Conservation (phyloP, 495 filamentous ascomycete genomes). For the Aspergillus leporis region DNA sequence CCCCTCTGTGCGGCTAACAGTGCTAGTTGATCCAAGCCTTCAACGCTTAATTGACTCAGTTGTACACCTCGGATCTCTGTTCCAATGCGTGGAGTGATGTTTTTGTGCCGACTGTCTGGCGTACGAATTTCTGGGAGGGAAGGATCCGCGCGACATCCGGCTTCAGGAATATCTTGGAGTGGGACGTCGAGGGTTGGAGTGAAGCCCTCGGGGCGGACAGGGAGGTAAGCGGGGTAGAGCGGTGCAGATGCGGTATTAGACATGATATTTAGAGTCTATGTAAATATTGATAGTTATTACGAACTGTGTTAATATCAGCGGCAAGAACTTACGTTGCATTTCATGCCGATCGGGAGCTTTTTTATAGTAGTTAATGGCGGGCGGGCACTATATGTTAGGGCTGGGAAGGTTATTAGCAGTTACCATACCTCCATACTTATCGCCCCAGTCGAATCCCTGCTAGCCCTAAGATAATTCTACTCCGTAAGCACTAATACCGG, state of each 20-base stretch:
- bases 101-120: neutral
- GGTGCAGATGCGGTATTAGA: neutral
- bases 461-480: neutral
- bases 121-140: slow-evolving; percentile 2
- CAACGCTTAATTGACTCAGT: slow-evolving; percentile 7
- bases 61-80: slow-evolving; percentile 13
- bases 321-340: neutral
- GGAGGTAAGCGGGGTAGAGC: slow-evolving; percentile 13
- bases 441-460: neutral
- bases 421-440: neutral
- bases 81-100: slow-evolving; percentile 12
- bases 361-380: too few relatives aligned
- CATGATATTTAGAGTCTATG: slow-evolving; percentile 1
- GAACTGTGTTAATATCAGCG: neutral
- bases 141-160: slow-evolving; percentile 14
- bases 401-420: too few relatives aligned
- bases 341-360: too few relatives aligned
- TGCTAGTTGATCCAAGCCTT: slow-evolving; percentile 8
- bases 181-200: slow-evolving; percentile 10
- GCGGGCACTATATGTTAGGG: too few relatives aligned
- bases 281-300: neutral
- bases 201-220: slow-evolving; percentile 11
- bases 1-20: slow-evolving; percentile 14
- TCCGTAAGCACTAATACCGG: neutral
- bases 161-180: slow-evolving; percentile 1